Conservation (phyloP, 2,329 filamentous ascomycete species). For the Hymenotorrendiella dingleyae region DNA sequence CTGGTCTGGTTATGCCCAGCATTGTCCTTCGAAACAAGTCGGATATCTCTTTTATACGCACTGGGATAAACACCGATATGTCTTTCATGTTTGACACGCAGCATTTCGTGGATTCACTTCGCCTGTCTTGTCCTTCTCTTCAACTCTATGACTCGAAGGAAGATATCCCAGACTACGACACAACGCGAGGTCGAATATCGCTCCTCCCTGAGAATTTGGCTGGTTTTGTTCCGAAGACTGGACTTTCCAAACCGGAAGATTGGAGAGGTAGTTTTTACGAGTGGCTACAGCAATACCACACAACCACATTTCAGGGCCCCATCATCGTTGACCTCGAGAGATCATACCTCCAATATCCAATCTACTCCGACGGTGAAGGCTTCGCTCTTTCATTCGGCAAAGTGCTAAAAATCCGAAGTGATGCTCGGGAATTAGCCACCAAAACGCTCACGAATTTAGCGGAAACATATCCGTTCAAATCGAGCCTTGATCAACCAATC, state of each 20-base stretch:
- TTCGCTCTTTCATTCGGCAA: constrained; percentile 19
- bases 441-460: constrained; percentile 12
- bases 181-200: constrained; percentile 13
- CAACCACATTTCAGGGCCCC: constrained; percentile 6
- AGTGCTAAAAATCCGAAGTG: constrained; percentile 20
- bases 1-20: constrained; percentile 15
- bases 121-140: constrained; percentile 23
- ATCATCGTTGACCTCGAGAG: constrained; percentile 16
- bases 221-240: constrained; percentile 11
- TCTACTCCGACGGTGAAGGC: constrained; percentile 14
- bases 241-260: constrained; percentile 19
- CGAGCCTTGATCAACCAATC: constrained; percentile 5
- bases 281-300: constrained; percentile 19
- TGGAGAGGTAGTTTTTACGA: constrained; percentile 21
- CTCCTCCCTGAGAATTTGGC: constrained; percentile 23
- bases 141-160: constrained; percentile 20
- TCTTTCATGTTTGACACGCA: constrained; percentile 24
- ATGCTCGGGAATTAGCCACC: constrained; percentile 20
- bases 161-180: constrained; percentile 9
- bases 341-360: constrained; percentile 22
- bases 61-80: constrained; percentile 10
- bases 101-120: constrained; percentile 22
- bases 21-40: constrained; percentile 14
- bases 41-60: constrained; percentile 19
- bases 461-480: constrained; percentile 3